Evolutionary conservation across 208 protist genomes (phyloP).

Genomic region (Trichomonas vaginalis): DNA sequence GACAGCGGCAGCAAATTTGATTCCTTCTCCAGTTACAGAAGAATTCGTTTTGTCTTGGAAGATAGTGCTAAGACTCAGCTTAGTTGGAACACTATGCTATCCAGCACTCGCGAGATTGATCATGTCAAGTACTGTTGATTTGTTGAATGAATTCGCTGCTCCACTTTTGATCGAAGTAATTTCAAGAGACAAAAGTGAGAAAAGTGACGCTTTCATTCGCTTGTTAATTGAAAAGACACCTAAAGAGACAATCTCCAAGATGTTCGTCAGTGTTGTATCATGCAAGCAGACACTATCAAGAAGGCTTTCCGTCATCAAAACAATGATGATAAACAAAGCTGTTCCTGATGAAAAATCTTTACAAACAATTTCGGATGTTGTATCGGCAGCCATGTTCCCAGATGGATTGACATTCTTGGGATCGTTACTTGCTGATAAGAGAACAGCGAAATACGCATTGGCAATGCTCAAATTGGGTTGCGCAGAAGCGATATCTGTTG

Average conservation of each 20-base stretch:
- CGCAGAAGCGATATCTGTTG: not conserved
- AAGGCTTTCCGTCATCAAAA: not conserved
- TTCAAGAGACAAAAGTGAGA: not conserved
- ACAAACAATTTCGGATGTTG: not conserved
- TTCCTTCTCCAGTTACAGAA: not conserved
- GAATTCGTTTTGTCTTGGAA: not conserved
- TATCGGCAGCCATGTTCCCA: not conserved
- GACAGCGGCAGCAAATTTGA: not conserved
- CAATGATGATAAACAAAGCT: not conserved
- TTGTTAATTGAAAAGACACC: not conserved
- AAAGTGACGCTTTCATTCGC: not conserved
- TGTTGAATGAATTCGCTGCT: not conserved
- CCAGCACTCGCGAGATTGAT: not conserved
- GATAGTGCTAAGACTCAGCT: not conserved
- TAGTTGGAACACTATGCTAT: not conserved
- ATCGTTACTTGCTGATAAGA: not conserved
- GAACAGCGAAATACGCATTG: not conserved
- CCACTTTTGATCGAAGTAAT: not conserved
- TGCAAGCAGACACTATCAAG: not conserved
- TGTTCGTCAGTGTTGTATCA: not conserved
- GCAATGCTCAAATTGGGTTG: not conserved
- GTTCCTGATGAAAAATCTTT: not conserved
- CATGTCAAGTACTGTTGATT: not conserved
- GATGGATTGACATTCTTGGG: not conserved
- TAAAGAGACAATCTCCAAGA: not conserved